Conservation (phyloP, 768 basidiomycete species). For the Pleurotus pulmonarius region DNA sequence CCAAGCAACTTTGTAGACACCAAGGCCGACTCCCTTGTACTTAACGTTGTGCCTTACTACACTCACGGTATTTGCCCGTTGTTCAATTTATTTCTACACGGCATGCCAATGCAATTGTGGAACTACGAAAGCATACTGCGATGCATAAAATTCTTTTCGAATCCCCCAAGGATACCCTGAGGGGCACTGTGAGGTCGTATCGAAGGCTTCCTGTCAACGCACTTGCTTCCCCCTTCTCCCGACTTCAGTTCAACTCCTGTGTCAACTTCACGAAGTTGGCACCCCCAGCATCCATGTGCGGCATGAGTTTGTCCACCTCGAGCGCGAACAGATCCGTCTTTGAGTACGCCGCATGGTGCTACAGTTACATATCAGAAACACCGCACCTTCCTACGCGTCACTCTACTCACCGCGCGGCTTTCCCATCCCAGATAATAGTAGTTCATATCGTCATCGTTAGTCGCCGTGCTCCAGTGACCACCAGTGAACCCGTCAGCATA, state of each 20-base stretch:
- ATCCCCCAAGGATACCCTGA: no score
- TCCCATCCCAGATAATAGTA: constrained; percentile 20
- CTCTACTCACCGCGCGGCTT: constrained; percentile 12
- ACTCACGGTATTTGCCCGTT: no score
- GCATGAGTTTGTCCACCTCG: constrained; percentile 18
- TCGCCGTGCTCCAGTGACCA: constrained; percentile 16
- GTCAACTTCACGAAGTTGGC: constrained; percentile 11
- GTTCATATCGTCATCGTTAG: constrained; percentile 15
- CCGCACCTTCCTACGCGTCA: neutral
- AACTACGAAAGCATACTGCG: no score
- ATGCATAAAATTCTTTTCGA: no score
- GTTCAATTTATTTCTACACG: no score
- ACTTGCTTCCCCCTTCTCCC: no score
- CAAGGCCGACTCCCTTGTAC: no score
- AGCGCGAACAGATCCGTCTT: constrained; percentile 15
- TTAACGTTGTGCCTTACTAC: no score
- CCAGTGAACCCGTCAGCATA: constrained; percentile 16
- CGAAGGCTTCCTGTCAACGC: no score
- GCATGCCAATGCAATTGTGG: no score
- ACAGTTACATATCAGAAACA: neutral
- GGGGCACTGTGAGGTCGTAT: no score
- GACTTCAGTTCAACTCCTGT: neutral
- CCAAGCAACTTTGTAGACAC: no score
- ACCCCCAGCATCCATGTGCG: constrained; percentile 12
- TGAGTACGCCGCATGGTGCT: constrained; percentile 15